Base-by-base conservation (phyloP, 2,329 filamentous ascomycete species). In the Pseudovirgaria hyperparasitica region DNA sequence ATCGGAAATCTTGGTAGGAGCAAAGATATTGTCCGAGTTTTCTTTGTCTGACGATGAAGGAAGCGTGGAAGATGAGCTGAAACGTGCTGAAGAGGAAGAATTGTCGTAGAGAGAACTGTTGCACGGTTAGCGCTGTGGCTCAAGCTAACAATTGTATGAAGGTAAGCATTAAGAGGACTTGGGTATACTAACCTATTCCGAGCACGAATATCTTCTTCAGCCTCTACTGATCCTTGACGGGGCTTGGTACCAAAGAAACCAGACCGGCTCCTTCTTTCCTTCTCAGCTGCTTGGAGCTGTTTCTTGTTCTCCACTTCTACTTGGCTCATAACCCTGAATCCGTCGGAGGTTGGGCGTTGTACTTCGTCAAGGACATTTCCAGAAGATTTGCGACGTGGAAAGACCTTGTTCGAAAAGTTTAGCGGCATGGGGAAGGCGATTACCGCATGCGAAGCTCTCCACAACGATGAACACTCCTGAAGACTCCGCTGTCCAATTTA, bases 11-110 rank as follows among this genome's bases (percentile, higher is more conserved):
- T 11, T 26, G 24, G 10, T 16, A 28, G 40, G 40, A 9, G 48
- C 37, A 31, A 54, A 54, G 26, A 52, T 43, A 32, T 51, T 54
- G 31, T 55, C 50, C 37, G 46, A 43, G 4, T 47, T 42, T 32
- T 52, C 50, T 15, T 45, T 42, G 30, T 55, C 51, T 19, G 49
- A 48, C 9, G 52, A 52, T n/a, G 52, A 55, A n/a, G 50, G 52
- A 19, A 55, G 46, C 9, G 52, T 55, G 6, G 52, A 54, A 13
- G 42, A 49, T 4, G 50, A 54, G 26, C 50, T 32, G 23, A 27
- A 22, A 5, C 49, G 36, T 44, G 46, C 28, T 44, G 50, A 33
- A 41, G 45, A 32, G 5, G 29, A 27, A 15, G 27, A 22, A 17
- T 23, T n/a, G 33, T n/a, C n/a, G n/a, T n/a, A n/a, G n/a, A n/a